Base-by-base conservation (phyloP, 441 rosid genomes). In the Geranium incanum region DNA sequence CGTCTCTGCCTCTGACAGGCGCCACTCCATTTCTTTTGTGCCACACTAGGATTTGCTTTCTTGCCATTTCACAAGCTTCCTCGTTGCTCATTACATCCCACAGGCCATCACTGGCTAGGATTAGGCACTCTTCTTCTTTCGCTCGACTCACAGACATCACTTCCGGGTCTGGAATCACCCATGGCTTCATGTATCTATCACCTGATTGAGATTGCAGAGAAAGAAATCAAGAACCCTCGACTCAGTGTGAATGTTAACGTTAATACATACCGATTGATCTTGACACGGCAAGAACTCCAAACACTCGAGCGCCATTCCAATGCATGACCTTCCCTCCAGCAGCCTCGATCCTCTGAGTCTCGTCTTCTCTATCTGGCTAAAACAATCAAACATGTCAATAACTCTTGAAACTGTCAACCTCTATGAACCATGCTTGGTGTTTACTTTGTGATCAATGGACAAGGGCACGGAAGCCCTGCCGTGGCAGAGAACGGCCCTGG, bases 311-410 rank as follows among this genome's bases (percentile, higher is more conserved):
- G 11, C 97, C 97, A 68, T 92, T 91, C 98, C 96, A 92, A 28
- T 89, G 95, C 68, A 92, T 92, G 75, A 92, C 98, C 84, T 84
- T 92, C 59, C 98, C 98, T 71, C 95, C 98, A 21, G 97, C 92
- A 48, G 88, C 92, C 78, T 92, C 97, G 63, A 92, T 92, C 75
- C 98, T 90, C 68, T 88, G 84, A 83, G 83, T 86, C 75, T 90
- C 98, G 79, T 92, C 98, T 74, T 90, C 95, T 75, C 95, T 83
- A 76, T 92, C 85, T 68, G 98, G 98, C 98, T 90, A 79, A 45
- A 45, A 45, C 72, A 39, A 39, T 1, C 43, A 39, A 39, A 39
- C 43, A 39, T 39, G 43, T 39, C 43, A 75, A 80, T 36, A 74
- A 39, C 4, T 72, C 57, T 71, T 50, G 70, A 33, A 73, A 67